Conservation (phyloP, 371 early-diverging fungal species). For the Mortierella sp. region DNA sequence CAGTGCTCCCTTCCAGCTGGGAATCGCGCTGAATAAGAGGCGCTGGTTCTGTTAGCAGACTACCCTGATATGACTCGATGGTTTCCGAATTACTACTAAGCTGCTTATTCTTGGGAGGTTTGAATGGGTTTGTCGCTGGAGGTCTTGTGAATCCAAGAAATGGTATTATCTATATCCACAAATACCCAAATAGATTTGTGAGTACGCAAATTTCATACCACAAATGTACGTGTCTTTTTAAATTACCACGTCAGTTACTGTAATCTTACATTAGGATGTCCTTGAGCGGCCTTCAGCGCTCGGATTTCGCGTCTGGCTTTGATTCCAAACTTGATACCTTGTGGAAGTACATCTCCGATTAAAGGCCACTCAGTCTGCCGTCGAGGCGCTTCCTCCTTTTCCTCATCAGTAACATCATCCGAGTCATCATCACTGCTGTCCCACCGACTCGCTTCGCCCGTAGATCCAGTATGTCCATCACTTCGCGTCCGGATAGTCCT, state of each 20-base stretch:
- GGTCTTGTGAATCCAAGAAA: slow-evolving; percentile 42
- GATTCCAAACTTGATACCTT: slow-evolving; percentile 30
- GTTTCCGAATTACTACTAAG: background rate
- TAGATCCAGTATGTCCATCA: background rate
- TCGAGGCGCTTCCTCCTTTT: background rate
- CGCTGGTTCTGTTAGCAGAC: background rate
- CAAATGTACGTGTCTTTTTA: background rate
- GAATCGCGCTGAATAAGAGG: background rate
- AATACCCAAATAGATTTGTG: no score
- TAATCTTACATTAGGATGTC: slow-evolving; percentile 39
- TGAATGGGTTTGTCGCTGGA: slow-evolving; percentile 19
- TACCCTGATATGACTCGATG: background rate
- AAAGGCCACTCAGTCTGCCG: background rate
- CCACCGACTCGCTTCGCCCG: background rate
- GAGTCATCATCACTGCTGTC: slow-evolving; percentile 16
- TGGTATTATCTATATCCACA: slow-evolving; percentile 23
- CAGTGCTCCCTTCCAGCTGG: background rate
- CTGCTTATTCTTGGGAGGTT: background rate
- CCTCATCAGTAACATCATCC: slow-evolving; percentile 15
- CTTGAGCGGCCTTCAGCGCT: slow-evolving; percentile 45
- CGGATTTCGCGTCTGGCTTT: slow-evolving; percentile 45
- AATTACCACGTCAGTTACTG: background rate
- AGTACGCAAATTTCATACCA: no score
- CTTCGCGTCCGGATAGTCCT: background rate
- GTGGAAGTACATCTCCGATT: slow-evolving; percentile 17